Percentiles rank a stretch among this genome's conserved stretches.
Conservation (phyloP, 2,329 filamentous ascomycete genomes). For the Clathrospora elynae region DNA sequence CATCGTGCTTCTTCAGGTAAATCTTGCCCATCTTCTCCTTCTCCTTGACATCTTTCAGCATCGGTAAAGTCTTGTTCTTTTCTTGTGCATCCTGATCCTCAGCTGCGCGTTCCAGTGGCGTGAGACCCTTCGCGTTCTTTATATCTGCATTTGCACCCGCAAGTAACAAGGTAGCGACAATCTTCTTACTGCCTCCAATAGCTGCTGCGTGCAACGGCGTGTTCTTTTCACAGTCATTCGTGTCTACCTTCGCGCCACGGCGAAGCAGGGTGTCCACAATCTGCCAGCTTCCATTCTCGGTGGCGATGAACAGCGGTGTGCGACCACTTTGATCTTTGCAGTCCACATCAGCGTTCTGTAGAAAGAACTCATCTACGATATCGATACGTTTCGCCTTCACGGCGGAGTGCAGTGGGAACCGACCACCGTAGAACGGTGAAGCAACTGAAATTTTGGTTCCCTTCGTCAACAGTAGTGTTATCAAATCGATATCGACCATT, state of each 20-base stretch:
- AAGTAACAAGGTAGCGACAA: conserved; percentile 23
- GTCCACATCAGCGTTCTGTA: conserved; percentile 24
- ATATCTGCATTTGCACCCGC: conserved; percentile 24
- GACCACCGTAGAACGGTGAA: conserved; percentile 30
- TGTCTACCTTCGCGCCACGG: conserved; percentile 23
- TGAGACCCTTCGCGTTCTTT: conserved; percentile 24
- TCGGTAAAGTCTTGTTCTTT: conserved; percentile 21
- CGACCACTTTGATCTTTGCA: conserved; percentile 20
- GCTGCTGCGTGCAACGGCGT: conserved; percentile 31
- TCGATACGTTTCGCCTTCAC: conserved; percentile 32
- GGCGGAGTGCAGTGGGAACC: conserved; percentile 37
- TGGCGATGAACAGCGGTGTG: conserved; percentile 32
- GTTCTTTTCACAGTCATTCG: conserved; percentile 24
- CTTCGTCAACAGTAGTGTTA: conserved; percentile 28
- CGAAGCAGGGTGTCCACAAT: conserved; percentile 27
- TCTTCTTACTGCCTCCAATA: conserved; percentile 18
- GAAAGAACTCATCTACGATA: conserved; percentile 31
- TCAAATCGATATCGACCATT: conserved; percentile 27
- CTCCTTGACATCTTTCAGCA: conserved; percentile 28
- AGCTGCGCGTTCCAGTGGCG: conserved; percentile 21
- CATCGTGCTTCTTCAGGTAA: conserved; percentile 6
- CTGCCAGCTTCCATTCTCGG: conserved; percentile 27
- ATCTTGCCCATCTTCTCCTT: conserved; percentile 19
- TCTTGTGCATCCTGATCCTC: conserved; percentile 23
- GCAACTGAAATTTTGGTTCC: conserved; percentile 26